Conservation (phyloP, 2,329 filamentous ascomycete genomes). For the Helicocarpus griseus region DNA sequence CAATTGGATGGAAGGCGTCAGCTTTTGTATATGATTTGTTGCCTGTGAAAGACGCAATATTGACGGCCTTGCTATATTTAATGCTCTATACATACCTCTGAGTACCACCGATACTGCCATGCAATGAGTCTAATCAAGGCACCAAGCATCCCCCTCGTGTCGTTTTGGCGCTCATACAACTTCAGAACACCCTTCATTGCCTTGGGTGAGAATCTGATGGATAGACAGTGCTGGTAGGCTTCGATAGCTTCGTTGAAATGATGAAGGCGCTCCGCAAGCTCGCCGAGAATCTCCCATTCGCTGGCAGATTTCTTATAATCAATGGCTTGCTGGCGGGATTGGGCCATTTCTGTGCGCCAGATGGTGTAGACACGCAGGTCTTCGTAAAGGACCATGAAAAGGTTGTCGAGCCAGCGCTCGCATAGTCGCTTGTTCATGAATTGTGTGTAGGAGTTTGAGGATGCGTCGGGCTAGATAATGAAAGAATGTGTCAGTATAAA, state of each 20-base stretch:
- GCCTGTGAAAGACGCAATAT: too few species aligned
- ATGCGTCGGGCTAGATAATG: constrained; percentile 45
- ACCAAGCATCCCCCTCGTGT: constrained; percentile 69
- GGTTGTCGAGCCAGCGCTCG: constrained; percentile 93
- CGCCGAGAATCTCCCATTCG: constrained; percentile 96
- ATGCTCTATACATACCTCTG: constrained; percentile 51
- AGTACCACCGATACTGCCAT: constrained; percentile 99
- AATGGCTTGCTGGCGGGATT: constrained; percentile 85
- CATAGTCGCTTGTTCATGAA: constrained; percentile 96
- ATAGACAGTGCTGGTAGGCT: constrained; percentile 80
- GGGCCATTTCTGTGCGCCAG: constrained; percentile 96
- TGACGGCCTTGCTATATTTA: too few species aligned
- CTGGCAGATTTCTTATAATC: constrained; percentile 95
- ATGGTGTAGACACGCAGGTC: constrained; percentile 97
- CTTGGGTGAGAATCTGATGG: constrained; percentile 85
- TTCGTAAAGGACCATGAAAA: constrained; percentile 99
- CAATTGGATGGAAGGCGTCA: neutral
- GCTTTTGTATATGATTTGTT: neutral
- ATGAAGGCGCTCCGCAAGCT: constrained; percentile 84
- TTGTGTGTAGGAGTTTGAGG: constrained; percentile 69
- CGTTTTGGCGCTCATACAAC: constrained; percentile 66
- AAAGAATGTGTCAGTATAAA: neutral
- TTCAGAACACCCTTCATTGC: constrained; percentile 77
- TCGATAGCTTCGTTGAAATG: constrained; percentile 86
- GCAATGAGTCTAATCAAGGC: constrained; percentile 86